Percentiles rank a stretch among this genome's conserved stretches.
Conservation (phyloP, 2,329 filamentous ascomycete species). For the Helotiales sp. region DNA sequence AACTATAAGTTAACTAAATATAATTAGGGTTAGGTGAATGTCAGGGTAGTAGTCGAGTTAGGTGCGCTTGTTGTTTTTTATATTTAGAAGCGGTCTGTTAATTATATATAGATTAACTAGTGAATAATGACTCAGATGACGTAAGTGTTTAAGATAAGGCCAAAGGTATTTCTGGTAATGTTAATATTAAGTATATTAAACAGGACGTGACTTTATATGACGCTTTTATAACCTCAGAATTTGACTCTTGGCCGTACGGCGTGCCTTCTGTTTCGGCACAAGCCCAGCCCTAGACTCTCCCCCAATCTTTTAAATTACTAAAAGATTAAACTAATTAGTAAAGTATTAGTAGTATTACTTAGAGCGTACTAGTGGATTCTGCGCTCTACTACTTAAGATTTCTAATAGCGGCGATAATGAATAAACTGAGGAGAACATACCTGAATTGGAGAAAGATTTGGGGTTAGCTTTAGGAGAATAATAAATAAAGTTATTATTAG, state of each 20-base stretch:
- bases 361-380: neutral
- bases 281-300: neutral
- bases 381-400: neutral
- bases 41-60: conserved; percentile 12
- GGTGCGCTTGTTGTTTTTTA: neutral
- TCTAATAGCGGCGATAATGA: neutral
- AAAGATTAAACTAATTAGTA: neutral
- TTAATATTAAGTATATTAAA: conserved; percentile 26
- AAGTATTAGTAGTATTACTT: neutral
- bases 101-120: conserved; percentile 25
- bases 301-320: neutral
- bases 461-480: conserved; percentile 27
- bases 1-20: conserved; percentile 20
- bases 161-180: conserved; percentile 18
- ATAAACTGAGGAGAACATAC: neutral
- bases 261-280: no score
- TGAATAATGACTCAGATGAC: conserved; percentile 24
- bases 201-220: conserved; percentile 21
- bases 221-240: conserved; percentile 23
- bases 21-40: conserved; percentile 9
- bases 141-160: conserved; percentile 11
- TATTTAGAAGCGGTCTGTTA: conserved; percentile 12
- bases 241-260: no score
- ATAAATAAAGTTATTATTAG: conserved; percentile 17
- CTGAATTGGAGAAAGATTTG: conserved; percentile 23